Conservation (phyloP, 768 basidiomycete genomes). For the Nidularia sp. region DNA sequence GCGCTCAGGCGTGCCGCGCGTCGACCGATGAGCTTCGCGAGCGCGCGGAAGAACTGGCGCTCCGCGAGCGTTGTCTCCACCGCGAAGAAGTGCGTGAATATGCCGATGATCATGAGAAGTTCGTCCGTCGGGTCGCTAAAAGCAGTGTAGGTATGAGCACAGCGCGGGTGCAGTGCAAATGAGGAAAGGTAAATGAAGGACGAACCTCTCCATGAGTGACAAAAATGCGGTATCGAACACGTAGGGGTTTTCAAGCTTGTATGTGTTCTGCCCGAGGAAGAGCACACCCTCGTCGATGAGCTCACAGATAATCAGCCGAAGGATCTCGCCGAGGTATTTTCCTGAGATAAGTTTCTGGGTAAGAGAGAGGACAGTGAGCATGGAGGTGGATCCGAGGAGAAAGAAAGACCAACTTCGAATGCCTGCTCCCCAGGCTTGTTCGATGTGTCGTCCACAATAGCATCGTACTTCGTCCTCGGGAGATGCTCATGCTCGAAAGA, state of each 20-base stretch:
- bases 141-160: neutral
- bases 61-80: slow-evolving; percentile 95
- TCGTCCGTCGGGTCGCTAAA: slow-evolving; percentile 92
- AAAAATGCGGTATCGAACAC: slow-evolving; percentile 96
- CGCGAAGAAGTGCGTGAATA: slow-evolving; percentile 96
- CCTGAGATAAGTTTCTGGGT: slow-evolving; percentile 90
- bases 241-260: slow-evolving; percentile 94
- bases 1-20: slow-evolving; percentile 89
- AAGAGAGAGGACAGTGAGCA: neutral
- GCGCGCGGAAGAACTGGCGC: slow-evolving; percentile 93
- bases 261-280: slow-evolving; percentile 97
- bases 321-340: slow-evolving; percentile 92
- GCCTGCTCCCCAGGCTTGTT: slow-evolving; percentile 97
- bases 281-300: slow-evolving; percentile 95
- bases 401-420: slow-evolving; percentile 59
- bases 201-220: slow-evolving; percentile 90
- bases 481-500: slow-evolving; percentile 93
- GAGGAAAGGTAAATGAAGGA: neutral
- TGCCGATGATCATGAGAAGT: slow-evolving; percentile 92
- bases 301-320: slow-evolving; percentile 92
- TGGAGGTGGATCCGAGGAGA: neutral
- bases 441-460: slow-evolving; percentile 85
- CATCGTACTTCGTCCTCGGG: slow-evolving; percentile 92
- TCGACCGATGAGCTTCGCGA: slow-evolving; percentile 84
- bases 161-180: neutral